phyloP scores from a whole-genome alignment of 2,329 filamentous ascomycete genomes.

The Sordariomycetes sp. region DNA sequence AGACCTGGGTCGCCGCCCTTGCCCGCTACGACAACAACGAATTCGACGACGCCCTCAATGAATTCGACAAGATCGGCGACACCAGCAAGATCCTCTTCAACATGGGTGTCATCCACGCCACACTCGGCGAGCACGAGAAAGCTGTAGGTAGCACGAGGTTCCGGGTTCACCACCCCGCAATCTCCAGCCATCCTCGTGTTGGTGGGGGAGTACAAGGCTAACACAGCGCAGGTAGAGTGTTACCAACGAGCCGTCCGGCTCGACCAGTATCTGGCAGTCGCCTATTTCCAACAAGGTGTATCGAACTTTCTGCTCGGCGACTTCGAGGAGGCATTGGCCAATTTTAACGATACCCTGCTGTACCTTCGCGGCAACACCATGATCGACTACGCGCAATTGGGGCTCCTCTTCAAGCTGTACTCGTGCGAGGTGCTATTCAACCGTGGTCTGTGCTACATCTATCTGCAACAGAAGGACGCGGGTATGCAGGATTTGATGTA shows the following conservation, averaged over 20 bases:
- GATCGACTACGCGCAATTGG: conserved; percentile 96
- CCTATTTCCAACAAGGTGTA: conserved; percentile 97
- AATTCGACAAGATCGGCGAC: conserved; percentile 82
- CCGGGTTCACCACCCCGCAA: no score
- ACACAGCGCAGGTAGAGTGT: conserved; percentile 80
- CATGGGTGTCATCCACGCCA: conserved; percentile 95
- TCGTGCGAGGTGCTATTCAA: conserved; percentile 98
- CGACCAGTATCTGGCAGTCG: conserved; percentile 92
- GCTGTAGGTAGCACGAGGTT: conserved; percentile 81
- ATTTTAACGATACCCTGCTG: conserved; percentile 95
- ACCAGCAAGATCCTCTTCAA: conserved; percentile 99
- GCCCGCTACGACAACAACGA: conserved; percentile 94
- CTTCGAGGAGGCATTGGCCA: conserved; percentile 92
- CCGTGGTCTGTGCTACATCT: conserved; percentile 93
- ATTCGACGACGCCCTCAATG: conserved; percentile 77
- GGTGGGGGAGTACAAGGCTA: no score
- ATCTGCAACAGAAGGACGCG: conserved; percentile 81
- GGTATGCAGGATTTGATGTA: conserved; percentile 87
- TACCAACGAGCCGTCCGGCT: conserved; percentile 86
- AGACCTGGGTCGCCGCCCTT: conserved; percentile 92
- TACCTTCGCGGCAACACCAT: conserved; percentile 93
- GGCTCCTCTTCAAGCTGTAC: conserved; percentile 90
- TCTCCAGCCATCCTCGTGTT: no score
- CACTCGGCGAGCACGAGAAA: conserved; percentile 88
- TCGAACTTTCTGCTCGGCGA: conserved; percentile 96